A percentile compares a stretch with the other conserved stretches of the same genome.
Conservation (phyloP, 2,329 filamentous ascomycete species). For the Seiridium unicorne region DNA sequence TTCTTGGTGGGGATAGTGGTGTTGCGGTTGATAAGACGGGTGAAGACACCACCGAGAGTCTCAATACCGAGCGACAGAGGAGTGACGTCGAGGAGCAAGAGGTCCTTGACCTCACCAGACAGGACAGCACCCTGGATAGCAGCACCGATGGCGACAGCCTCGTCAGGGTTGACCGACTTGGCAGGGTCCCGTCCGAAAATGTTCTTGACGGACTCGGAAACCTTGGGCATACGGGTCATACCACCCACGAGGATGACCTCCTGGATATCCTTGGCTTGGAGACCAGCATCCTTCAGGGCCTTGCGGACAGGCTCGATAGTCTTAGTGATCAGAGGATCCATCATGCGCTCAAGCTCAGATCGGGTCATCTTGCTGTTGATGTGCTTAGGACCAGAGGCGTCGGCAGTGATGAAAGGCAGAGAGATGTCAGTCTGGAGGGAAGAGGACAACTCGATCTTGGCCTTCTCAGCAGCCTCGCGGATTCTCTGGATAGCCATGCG, state of each 20-base stretch:
- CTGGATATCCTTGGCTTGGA: conserved; percentile 91
- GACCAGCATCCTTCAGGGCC: conserved; percentile 91
- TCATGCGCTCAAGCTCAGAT: conserved; percentile 88
- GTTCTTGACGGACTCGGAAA: conserved; percentile 90
- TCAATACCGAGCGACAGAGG: conserved; percentile 97
- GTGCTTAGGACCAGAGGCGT: conserved; percentile 94
- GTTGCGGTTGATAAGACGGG: conserved; percentile 97
- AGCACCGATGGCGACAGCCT: conserved; percentile 96
- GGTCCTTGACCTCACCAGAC: conserved; percentile 93
- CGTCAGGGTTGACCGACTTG: conserved; percentile 98
- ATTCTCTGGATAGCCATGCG: conserved; percentile 99
- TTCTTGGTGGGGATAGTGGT: conserved; percentile 99
- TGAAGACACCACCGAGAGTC: conserved; percentile 97
- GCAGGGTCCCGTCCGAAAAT: conserved; percentile 95
- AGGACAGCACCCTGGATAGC: conserved; percentile 97
- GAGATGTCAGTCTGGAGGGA: conserved; percentile 96
- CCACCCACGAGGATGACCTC: conserved; percentile 97
- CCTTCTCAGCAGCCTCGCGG: conserved; percentile 97
- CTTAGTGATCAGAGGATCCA: conserved; percentile 81
- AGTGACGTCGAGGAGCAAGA: conserved; percentile 92
- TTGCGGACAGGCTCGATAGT: conserved; percentile 94
- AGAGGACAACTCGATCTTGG: conserved; percentile 97
- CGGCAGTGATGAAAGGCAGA: conserved; percentile 97
- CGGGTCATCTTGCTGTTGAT: conserved; percentile 95
- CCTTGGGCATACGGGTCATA: conserved; percentile 99